Percentiles rank a stretch among this genome's conserved stretches.
Conservation (phyloP, 352 stramenopile genomes). For the Phytophthora pistaciae region DNA sequence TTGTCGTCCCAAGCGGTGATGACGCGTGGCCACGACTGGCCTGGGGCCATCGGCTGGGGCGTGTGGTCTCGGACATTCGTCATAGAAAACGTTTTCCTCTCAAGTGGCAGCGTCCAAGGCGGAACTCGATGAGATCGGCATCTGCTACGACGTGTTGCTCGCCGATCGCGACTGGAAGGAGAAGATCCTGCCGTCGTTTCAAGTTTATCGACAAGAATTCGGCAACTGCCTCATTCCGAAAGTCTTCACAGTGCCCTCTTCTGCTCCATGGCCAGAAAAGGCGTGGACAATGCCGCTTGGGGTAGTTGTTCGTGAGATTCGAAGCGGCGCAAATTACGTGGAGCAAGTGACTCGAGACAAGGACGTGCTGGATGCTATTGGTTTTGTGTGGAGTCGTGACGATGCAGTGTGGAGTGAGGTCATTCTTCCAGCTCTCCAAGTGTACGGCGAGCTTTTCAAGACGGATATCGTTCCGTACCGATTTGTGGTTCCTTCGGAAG, state of each 20-base stretch:
- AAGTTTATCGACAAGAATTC: not conserved
- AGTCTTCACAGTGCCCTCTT: not conserved
- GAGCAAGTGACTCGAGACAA: not conserved
- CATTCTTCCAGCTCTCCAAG: not conserved
- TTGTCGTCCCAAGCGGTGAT: not conserved
- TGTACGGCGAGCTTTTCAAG: not conserved
- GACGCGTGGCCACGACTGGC: not conserved
- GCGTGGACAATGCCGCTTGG: not conserved
- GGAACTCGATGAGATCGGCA: not conserved
- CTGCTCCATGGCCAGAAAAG: not conserved
- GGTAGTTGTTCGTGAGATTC: not conserved
- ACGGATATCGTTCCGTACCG: not conserved
- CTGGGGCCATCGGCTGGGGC: not conserved
- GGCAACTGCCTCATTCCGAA: not conserved
- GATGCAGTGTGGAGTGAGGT: not conserved
- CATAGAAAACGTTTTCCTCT: not conserved
- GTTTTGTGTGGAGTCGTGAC: not conserved
- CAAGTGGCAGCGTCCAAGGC: not conserved
- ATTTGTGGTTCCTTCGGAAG: not conserved
- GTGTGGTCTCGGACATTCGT: not conserved
- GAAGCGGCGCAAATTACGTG: not conserved
- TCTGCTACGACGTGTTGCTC: not conserved
- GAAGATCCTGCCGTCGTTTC: not conserved
- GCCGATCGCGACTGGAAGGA: not conserved
- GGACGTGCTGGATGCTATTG: not conserved